phyloP scores from a whole-genome alignment of 139 green algal species.

The Astrephomene gubernaculifera region DNA sequence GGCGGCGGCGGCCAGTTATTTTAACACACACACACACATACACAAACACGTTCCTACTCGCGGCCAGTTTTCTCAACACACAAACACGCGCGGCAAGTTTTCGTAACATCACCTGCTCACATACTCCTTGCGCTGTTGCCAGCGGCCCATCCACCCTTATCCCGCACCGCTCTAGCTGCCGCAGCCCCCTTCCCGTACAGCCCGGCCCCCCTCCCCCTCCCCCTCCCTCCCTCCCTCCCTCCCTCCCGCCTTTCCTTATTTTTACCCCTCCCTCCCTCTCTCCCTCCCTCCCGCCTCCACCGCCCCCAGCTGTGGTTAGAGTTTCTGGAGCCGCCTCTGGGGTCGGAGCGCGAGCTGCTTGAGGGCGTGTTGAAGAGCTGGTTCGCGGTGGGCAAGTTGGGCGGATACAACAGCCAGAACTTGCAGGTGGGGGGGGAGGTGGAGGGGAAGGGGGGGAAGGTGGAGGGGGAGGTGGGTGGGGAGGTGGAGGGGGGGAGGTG shows the following conservation, averaged over 20 bases:
- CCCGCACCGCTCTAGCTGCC: too few relatives aligned
- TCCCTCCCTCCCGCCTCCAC: not conserved
- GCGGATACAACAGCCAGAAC: conserved; percentile 88
- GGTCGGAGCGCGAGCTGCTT: conserved; percentile 68
- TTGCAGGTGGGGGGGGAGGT: conserved; percentile 72
- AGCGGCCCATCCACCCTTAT: too few relatives aligned
- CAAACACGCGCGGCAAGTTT: too few relatives aligned
- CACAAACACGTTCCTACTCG: too few relatives aligned
- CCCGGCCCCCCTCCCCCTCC: not conserved
- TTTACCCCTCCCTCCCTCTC: not conserved
- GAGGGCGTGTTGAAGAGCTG: conserved; percentile 80
- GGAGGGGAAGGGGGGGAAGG: too few relatives aligned
- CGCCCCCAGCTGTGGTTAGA: conserved; percentile 73
- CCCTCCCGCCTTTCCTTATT: not conserved
- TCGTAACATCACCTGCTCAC: too few relatives aligned
- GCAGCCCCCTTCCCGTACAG: not conserved
- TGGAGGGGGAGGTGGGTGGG: too few relatives aligned
- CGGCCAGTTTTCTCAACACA: too few relatives aligned
- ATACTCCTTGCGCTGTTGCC: too few relatives aligned
- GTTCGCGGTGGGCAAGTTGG: conserved; percentile 91
- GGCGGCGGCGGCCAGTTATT: too few relatives aligned
- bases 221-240: not conserved
- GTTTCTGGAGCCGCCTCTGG: conserved; percentile 49
- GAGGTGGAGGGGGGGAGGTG: too few relatives aligned
- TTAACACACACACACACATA: too few relatives aligned